Conservation (phyloP, 306 rosid species). For the Vachellia pachyceras region DNA sequence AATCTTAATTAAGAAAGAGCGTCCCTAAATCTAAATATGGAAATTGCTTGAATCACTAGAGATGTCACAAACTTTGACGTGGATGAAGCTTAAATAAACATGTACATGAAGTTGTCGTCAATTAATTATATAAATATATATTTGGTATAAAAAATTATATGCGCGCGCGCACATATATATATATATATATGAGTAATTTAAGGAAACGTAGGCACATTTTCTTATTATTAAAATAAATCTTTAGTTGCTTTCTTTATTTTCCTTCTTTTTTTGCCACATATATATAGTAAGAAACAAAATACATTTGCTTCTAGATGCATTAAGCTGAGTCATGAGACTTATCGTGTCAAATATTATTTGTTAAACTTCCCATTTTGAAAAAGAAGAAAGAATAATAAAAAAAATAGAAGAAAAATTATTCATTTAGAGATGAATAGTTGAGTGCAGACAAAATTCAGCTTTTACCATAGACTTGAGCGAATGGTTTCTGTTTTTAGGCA, state of each 20-base stretch:
- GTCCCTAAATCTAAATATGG: too few relatives aligned
- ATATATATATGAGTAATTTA: conserved; percentile 9
- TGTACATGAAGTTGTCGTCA: too few relatives aligned
- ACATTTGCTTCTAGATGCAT: conserved; percentile 28
- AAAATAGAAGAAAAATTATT: too few relatives aligned
- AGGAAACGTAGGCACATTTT: background rate
- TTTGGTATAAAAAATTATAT: background rate
- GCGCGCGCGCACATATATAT: too few relatives aligned
- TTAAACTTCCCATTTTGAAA: background rate
- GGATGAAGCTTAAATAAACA: too few relatives aligned
- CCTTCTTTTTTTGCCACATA: too few relatives aligned
- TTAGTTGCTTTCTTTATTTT: background rate
- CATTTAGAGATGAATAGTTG: background rate
- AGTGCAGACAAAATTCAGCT: background rate
- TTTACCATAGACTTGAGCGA: background rate
- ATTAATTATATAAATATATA: too few relatives aligned
- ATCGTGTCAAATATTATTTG: background rate
- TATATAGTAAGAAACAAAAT: background rate
- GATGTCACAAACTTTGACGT: too few relatives aligned
- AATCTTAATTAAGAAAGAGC: too few relatives aligned
- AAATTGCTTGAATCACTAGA: too few relatives aligned
- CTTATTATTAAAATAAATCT: background rate
- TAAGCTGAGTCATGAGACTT: background rate
- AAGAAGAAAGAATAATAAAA: background rate
- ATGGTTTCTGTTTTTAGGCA: background rate